Conservation (phyloP, 805 yeast genomes). For the Barnettozyma californica region DNA sequence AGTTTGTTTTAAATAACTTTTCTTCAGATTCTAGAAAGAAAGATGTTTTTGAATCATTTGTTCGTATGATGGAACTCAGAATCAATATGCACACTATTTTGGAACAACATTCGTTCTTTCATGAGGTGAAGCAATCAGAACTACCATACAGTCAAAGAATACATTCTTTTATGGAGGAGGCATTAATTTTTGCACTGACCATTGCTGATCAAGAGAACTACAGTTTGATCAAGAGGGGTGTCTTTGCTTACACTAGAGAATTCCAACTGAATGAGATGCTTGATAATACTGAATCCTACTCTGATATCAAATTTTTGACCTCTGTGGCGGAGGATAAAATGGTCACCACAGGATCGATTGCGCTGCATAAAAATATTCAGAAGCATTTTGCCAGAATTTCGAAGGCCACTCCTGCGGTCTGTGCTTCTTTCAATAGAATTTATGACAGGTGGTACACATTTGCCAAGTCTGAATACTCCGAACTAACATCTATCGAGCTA, state of each 20-base stretch:
- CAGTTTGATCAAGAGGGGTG: constrained; percentile 38
- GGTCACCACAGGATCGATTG: constrained; percentile 65
- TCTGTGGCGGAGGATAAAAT: constrained; percentile 47
- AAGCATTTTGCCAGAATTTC: constrained; percentile 27
- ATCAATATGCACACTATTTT: constrained; percentile 26
- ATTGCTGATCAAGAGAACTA: constrained; percentile 47
- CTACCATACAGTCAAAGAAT: constrained; percentile 28
- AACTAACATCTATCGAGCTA: constrained; percentile 31
- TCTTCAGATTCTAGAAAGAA: constrained; percentile 29
- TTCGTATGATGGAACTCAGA: constrained; percentile 35
- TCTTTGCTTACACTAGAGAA: constrained; percentile 26
- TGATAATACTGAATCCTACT: constrained; percentile 1
- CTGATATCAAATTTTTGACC: constrained; percentile 34
- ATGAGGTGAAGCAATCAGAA: constrained; percentile 24
- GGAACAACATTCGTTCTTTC: constrained; percentile 22
- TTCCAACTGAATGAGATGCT: constrained; percentile 13
- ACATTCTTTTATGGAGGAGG: constrained; percentile 42
- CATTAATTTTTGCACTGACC: constrained; percentile 45
- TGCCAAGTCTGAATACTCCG: constrained; percentile 20
- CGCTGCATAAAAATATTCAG: constrained; percentile 64
- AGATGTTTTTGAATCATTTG: constrained; percentile 33
- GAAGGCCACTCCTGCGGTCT: constrained; percentile 30
- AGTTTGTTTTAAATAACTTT: constrained; percentile 28
- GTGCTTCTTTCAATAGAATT: constrained; percentile 39
- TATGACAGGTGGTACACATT: constrained; percentile 42